Evolutionary conservation across 768 basidiomycete genomes (phyloP).

Genomic region (Boletus vinaceobasis): DNA sequence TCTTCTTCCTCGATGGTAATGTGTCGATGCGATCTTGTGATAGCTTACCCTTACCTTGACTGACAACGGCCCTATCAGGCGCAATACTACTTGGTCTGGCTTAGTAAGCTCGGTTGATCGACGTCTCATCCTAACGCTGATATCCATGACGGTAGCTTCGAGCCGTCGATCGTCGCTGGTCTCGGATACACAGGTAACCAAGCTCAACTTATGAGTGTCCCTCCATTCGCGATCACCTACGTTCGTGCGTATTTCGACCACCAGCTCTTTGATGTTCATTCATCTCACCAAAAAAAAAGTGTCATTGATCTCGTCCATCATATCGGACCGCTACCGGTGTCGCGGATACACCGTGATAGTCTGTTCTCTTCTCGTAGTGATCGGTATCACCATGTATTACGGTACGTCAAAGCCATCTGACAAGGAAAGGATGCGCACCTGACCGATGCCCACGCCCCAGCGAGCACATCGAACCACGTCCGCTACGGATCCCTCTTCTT

Average conservation of each 20-base stretch:
- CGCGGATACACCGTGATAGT: constrained; percentile 49
- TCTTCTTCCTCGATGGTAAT: constrained; percentile 52
- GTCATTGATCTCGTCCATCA: constrained; percentile 37
- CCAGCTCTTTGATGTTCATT: not conserved
- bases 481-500: constrained; percentile 60
- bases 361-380: constrained; percentile 35
- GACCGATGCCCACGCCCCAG: constrained; percentile 2
- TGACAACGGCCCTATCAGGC: not conserved
- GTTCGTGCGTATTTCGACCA: constrained; percentile 33
- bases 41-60: not conserved
- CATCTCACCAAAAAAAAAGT: constrained; percentile 22
- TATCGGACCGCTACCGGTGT: constrained; percentile 54
- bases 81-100: constrained; percentile 11
- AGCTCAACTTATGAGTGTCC: constrained; percentile 59
- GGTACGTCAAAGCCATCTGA: constrained; percentile 31
- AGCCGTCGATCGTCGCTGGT: constrained; percentile 65
- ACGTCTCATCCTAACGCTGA: constrained; percentile 30
- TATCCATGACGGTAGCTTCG: constrained; percentile 50
- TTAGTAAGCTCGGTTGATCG: constrained; percentile 12
- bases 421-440: not conserved
- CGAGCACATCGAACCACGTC: constrained; percentile 32
- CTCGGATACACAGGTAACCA: constrained; percentile 53
- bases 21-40: constrained; percentile 6
- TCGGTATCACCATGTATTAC: constrained; percentile 55
- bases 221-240: constrained; percentile 48